Conservation (phyloP, 164 flowering plant genomes). For the Hamamelis virginiana region DNA sequence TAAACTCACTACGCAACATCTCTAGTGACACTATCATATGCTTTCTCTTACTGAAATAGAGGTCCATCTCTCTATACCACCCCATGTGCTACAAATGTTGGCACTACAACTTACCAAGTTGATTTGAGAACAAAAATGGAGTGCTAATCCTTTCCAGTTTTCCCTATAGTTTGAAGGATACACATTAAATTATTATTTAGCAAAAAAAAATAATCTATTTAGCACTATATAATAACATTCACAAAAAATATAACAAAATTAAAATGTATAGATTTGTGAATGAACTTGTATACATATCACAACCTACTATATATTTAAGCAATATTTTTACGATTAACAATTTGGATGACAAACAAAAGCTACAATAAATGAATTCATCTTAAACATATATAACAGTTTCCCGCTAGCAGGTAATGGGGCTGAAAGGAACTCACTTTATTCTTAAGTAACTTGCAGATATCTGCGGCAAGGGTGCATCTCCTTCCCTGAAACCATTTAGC, state of each 20-base stretch:
- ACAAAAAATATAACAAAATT: background rate
- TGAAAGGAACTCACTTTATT: slow-evolving; percentile 51
- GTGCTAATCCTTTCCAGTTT: background rate
- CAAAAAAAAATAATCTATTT: background rate
- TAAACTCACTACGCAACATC: background rate
- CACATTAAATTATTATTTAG: background rate
- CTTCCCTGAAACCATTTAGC: slow-evolving; percentile 53
- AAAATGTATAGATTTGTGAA: background rate
- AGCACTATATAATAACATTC: background rate
- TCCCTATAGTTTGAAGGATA: background rate
- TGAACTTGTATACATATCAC: background rate
- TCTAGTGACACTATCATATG: background rate
- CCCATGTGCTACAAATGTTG: background rate
- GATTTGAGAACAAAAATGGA: background rate
- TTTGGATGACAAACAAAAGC: too few species aligned
- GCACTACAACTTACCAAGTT: background rate
- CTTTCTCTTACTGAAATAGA: background rate
- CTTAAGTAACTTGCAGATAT: slow-evolving; percentile 49
- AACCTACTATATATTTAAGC: background rate
- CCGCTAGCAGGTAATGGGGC: background rate
- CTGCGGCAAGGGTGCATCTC: slow-evolving; percentile 51
- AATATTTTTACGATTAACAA: background rate
- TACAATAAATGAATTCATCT: too few species aligned
- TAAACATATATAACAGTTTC: slow-evolving; percentile 1
- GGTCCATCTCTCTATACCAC: background rate